Evolutionary conservation across 305 asterid species (phyloP).

Genomic region (Fraxinus sp.): DNA sequence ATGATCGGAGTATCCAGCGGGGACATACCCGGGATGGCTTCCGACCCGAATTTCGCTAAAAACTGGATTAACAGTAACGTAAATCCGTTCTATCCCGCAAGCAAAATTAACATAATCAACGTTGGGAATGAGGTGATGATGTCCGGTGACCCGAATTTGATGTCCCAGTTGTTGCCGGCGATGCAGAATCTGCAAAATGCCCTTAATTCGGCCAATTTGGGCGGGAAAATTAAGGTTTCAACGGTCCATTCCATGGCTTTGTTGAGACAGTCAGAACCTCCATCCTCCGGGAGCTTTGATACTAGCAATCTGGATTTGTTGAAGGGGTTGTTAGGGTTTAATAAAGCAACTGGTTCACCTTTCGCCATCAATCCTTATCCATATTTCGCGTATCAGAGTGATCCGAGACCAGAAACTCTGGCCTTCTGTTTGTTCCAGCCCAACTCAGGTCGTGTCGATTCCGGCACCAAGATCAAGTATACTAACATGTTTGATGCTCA

Average conservation of each 20-base stretch:
- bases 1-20: conserved; percentile 48
- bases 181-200: conserved; percentile 53
- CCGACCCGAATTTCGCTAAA: conserved; percentile 40
- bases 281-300: conserved; percentile 52
- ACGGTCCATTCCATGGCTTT: conserved; percentile 61
- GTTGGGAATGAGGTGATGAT: conserved; percentile 60
- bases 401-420: conserved; percentile 53
- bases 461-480: conserved; percentile 45
- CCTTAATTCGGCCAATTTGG: conserved; percentile 32
- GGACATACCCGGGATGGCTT: conserved; percentile 48
- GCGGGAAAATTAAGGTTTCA: conserved; percentile 51
- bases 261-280: conserved; percentile 48
- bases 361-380: conserved; percentile 58
- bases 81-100: conserved; percentile 48
- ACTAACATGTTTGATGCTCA: conserved; percentile 67
- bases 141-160: conserved; percentile 42
- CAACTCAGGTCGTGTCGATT: conserved; percentile 52
- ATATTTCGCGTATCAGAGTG: conserved; percentile 56
- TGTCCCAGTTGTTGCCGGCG: conserved; percentile 52
- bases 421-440: conserved; percentile 62
- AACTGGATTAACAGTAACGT: conserved; percentile 42
- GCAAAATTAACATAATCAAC: conserved; percentile 39
- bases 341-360: conserved; percentile 48
- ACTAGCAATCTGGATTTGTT: conserved; percentile 41
- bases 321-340: conserved; percentile 47